phyloP scores from a whole-genome alignment of 805 yeast genomes.

The Wickerhamiella kurtzmanii region DNA sequence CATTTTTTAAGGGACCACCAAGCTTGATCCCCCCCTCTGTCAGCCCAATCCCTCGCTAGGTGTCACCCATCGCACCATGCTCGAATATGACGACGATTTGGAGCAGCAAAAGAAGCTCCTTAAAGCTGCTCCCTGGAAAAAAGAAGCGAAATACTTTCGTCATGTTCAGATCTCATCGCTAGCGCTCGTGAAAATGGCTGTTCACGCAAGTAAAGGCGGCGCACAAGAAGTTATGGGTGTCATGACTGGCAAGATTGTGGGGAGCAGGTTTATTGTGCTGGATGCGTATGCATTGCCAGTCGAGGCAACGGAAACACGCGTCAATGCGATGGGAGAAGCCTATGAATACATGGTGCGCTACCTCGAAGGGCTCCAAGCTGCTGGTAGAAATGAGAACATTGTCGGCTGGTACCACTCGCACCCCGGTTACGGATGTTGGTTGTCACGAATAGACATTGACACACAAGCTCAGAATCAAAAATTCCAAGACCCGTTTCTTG shows the following conservation, averaged over 20 bases:
- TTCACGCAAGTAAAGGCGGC: slow-evolving; percentile 78
- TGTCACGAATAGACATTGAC: slow-evolving; percentile 82
- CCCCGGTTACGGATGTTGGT: slow-evolving; percentile 96
- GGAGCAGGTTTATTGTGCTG: slow-evolving; percentile 45
- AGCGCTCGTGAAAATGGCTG: slow-evolving; percentile 74
- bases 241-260: slow-evolving; percentile 58
- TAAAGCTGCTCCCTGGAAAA: background rate
- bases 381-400: slow-evolving; percentile 49
- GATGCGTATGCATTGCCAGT: slow-evolving; percentile 85
- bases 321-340: slow-evolving; percentile 86
- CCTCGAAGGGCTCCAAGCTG: slow-evolving; percentile 36
- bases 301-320: slow-evolving; percentile 91
- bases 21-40: no score
- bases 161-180: slow-evolving; percentile 66
- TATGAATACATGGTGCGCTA: slow-evolving; percentile 91
- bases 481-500: slow-evolving; percentile 87
- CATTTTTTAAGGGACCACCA: no score
- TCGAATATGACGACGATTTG: background rate
- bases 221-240: slow-evolving; percentile 90
- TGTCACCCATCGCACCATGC: no score
- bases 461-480: slow-evolving; percentile 95
- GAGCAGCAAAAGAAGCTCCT: background rate
- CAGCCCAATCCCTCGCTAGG: no score
- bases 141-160: background rate
- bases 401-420: slow-evolving; percentile 98